Evolutionary conservation across 768 basidiomycete genomes (phyloP), one percentile per base, ranked within the genome.

Genomic region (Boletus rex-veris): DNA sequence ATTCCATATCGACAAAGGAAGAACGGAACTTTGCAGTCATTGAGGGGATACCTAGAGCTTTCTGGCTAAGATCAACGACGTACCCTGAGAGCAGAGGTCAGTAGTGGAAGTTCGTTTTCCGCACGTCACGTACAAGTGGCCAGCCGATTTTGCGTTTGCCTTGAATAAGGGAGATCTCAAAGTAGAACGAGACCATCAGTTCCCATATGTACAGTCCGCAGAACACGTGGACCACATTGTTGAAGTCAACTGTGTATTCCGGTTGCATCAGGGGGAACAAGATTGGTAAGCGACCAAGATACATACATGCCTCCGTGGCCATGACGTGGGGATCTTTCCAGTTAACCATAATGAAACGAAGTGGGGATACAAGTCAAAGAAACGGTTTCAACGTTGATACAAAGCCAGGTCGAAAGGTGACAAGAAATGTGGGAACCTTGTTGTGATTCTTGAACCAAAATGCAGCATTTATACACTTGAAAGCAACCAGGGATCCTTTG

Each of bases 1-100:
- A 88, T 82, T 67, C 83, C 85, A 65, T 88, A 88, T 55, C 86
- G 81, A 64, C 81, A 84, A 24, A 85, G 71, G 65, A 89, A 86
- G 64, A 85, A 85, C 55, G 85, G 83, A 24, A 80, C 85, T 77
- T 26, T 48, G 50, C 3, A 42, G 12, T 51, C 53, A 47, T 44
- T 57, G 15, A 70, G 52, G 8, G 12, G 5, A 24, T 43, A 10
- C 35, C 35, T 24, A 31, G n/a, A 15, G 42, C 18, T 12, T 37
- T 39, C 19, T n/a, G 16, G 54, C 2, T 30, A 24, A 48, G 38
- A 48, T 30, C 31, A 21, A 55, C 30, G 38, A 35, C 65, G 35
- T 35, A 65, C 65, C 33, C 59, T 67, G 28, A 39, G 11, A 18
- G 6, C 18, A 10, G 31, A 59, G 15, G 31, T 65, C n/a, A 65